Evolutionary conservation across 1,139 yeast genomes (phyloP), one percentile per base, ranked within the genome.

Genomic region (Saccharomyces hybrid): DNA sequence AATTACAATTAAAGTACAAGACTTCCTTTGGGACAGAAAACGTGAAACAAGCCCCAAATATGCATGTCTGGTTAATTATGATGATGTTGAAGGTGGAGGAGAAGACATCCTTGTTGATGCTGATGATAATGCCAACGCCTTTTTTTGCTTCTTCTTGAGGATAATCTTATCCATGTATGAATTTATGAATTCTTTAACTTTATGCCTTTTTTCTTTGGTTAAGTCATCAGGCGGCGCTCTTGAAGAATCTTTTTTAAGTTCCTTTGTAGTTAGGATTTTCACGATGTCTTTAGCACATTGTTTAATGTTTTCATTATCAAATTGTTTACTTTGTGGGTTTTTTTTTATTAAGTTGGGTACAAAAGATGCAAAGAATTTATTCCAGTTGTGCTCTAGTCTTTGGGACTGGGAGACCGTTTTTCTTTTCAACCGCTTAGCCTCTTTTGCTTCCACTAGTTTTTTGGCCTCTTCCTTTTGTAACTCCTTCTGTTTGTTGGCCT

Each of bases 201-300:
- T 90, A 60, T 78, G 77, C 61, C 81, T 74, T 70, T 88, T 88
- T 38, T 82, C 86, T 13, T 75, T 75, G 19, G 81, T 80, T 48
- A 88, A 73, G 58, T 82, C 84, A 14, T 68, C 66, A 0, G 93
- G 88, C 5, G 85, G 82, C 5, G 62, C 54, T 32, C 64, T 66
- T 2, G 64, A 59, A 1, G 73, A 56, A 51, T 75, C 78, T 48
- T 63, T 70, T 61, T 79, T 79, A 57, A 78, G 57, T 68, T 90
- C 96, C 66, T 89, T 89, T 5, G 76, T 74, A 0, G 83, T 80
- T 51, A 90, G 73, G 0, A 73, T 73, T 57, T 81, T 79, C 2
- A 84, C 88, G 57, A 89, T 79, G 52, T 90, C 97, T 59, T 83
- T 80, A 1, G 97, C 88, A 69, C 93, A 86, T 38, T 79, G 79